Evolutionary conservation across 129 eudicot species (phyloP), one percentile per base, ranked within the genome.

Genomic region (Calendula officinalis): DNA sequence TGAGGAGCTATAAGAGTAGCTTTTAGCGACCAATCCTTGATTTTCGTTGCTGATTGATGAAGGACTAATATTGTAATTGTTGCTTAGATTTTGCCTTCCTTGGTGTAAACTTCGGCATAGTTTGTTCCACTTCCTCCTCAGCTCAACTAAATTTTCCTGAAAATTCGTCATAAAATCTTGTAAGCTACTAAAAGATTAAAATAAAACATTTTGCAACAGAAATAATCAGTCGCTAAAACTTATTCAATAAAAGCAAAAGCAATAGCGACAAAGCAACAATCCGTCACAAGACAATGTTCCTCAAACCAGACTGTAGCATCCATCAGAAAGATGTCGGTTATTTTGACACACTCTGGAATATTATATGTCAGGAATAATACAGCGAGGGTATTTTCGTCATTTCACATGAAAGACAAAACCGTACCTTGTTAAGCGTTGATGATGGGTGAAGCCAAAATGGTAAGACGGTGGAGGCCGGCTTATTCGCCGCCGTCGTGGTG

Each of bases 121-220:
- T 68, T 77, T 89, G 77, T 80, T 89, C 88, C 88, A 89, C 60
- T 89, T 85, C 63, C 75, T 83, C 80, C 67, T 85, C 75, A 85
- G 62, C 71, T 89, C 83, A 46, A 46, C 76, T 47, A 86, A 73
- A 56, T 78, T 80, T 8, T 85, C 90, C 94, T 89, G 80, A 69
- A 75, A 61, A 41, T 47, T n/a, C 47, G n/a, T 5, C 45, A 63
- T 9, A 49, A 50, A 7, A 32, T 40, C 6, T 38, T 17, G 48
- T 43, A 12, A 52, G 61, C 60, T 2, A 10, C 3, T 15, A 16
- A 54, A 5, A 17, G 14, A 8, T 5, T 46, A 0, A 34, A 14
- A 36, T 8, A 4, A n/a, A 27, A 22, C 10, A 8, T 13, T 13
- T 47, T n/a, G 56, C 6, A n/a, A 47, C 4, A 22, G 0, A 45